These are phyloP conservation scores for Quercus rubra DNA, from an alignment of 306 rosid genomes.

Conservation along the genomic window DNA sequence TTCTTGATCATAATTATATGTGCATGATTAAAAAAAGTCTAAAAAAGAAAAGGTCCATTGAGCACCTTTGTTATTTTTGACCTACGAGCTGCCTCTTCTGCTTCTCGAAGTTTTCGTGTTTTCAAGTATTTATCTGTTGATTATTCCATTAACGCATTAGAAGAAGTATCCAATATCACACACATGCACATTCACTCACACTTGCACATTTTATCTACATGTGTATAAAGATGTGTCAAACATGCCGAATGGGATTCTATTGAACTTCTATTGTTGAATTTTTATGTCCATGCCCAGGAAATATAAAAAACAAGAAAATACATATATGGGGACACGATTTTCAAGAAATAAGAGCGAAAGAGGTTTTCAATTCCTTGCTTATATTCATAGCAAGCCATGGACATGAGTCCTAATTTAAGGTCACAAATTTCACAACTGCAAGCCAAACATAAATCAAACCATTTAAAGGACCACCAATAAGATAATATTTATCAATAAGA, in stretches of 20 bases:
- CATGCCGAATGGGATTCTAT: background rate
- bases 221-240: background rate
- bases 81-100: constrained; percentile 82
- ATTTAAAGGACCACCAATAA: background rate
- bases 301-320: background rate
- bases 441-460: background rate
- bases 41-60: background rate
- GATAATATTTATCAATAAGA: background rate
- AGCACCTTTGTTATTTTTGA: constrained; percentile 73
- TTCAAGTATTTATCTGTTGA: constrained; percentile 69
- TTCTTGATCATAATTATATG: too few species aligned
- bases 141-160: background rate
- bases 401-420: background rate
- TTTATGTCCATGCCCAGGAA: background rate
- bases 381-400: background rate
- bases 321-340: background rate
- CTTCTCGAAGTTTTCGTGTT: constrained; percentile 79
- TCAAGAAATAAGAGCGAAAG: background rate
- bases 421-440: background rate
- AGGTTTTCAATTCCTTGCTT: background rate
- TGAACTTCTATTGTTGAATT: background rate
- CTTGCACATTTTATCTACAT: background rate
- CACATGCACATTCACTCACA: background rate
- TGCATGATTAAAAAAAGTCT: background rate
- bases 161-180: background rate